Evolutionary conservation across 2,329 filamentous ascomycete genomes (phyloP), one percentile per base, ranked within the genome.

Genomic region (Endocalyx cinctus): DNA sequence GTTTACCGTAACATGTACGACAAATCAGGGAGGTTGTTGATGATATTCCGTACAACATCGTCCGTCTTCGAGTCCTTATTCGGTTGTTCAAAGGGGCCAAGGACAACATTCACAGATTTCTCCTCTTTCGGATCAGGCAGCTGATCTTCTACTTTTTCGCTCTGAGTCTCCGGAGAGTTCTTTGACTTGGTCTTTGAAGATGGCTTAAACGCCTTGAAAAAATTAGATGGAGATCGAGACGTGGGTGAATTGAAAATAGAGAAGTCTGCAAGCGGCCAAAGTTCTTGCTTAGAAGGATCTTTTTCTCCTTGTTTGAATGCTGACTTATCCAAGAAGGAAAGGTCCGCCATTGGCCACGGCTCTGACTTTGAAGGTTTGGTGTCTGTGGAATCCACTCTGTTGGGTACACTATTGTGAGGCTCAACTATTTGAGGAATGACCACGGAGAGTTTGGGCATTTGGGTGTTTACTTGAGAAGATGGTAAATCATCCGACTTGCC

Each of bases 1-100:
- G n/a, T n/a, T n/a, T 45, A 69, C 44, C 55, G 55, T 41, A 69
- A 43, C 66, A 69, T 69, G 35, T 69, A 69, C 14, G 66, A 64
- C 25, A 69, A 47, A 47, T 69, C 62, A 4, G 66, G 66, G 14
- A 69, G 48, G 31, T 50, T 53, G 29, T 48, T 48, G 20, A 69
- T 39, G 31, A 69, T 59, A 19, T 41, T 46, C 11, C 50, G 47
- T 31, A 63, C 51, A 12, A 54, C 48, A 11, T 61, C 57, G 13
- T 63, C 54, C 20, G 57, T 43, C 7, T 41, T 34, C 13, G 41
- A 31, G 11, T 27, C 25, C 14, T 29, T 27, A 11, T 13, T 19
- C 7, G 36, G 22, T 12, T 36, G 38, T 25, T 50, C 34, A 13
- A 46, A 33, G 5, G 46, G 41, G 6, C 34, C 41, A 25, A 47